Base-by-base conservation (phyloP, 306 rosid species). In the Pachyrhizus erosus region DNA sequence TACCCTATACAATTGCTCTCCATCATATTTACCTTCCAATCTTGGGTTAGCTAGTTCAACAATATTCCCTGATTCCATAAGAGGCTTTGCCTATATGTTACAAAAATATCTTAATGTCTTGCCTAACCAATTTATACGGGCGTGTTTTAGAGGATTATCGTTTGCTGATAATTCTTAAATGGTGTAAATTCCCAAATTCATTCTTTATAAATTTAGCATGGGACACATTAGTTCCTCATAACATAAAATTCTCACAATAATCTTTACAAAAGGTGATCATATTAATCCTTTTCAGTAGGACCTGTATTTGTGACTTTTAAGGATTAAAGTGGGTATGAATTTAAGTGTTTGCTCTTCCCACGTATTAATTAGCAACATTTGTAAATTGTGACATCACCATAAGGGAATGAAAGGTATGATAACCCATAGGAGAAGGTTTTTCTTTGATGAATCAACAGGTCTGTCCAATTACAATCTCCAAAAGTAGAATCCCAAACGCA, bases 361-460 rank as follows among this genome's bases (percentile, higher is more conserved):
- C n/a, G n/a, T n/a, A n/a, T 37, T 37, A 37, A 37, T 37, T 1
- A 37, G 10, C 42, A 37, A 37, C 42, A 37, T 37, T 37, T 37
- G 42, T 34, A 5, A 34, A 3, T 3, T 34, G 39, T 34, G 39
- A 34, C 39, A 34, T 34, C 0, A 0, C 10, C 8, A 37, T 37
- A 37, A 37, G 42, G 42, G 42, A 37, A 37, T 37, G 54, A 43
- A 54, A 69, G 7, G 26, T 31, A 1, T 82, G 57, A 14, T 77
- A 93, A 95, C 98, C 99, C 99, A 95, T 57, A 91, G 70, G 51
- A 95, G 93, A 81, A 95, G 94, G 85, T 91, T 95, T 82, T 91
- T 90, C 71, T 85, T 95, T 58, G 94, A 89, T 11, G 99, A 91
- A 84, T 95, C 99, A 37, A 95, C 94, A 4, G 99, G 99, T 82